These are phyloP conservation scores for Piromyces finnis DNA, from an alignment of 192 early-diverging fungal genomes.

Conservation along the genomic window DNA sequence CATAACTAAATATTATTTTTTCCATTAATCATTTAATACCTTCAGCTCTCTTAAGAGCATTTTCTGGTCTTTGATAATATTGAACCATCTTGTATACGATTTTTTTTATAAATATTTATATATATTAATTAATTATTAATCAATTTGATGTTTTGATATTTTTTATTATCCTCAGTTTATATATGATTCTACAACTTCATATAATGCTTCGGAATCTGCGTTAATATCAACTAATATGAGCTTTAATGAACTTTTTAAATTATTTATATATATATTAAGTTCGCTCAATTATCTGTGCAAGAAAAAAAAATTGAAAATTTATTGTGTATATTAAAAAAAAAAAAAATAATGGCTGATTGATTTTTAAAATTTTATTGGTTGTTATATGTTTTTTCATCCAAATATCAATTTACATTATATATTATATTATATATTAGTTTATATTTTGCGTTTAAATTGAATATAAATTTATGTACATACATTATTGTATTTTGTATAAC, in stretches of 20 bases:
- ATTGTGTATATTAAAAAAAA: neutral
- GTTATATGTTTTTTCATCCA: neutral
- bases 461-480: no score
- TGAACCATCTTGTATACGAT: neutral
- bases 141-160: no score
- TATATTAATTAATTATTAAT: no score
- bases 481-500: neutral
- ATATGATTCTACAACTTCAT: neutral
- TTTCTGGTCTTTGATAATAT: constrained; percentile 40
- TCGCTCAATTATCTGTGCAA: neutral
- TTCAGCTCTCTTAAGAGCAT: constrained; percentile 74
- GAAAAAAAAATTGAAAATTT: neutral
- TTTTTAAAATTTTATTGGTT: neutral
- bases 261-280: neutral
- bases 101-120: neutral
- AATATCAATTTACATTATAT: neutral
- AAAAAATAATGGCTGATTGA: neutral
- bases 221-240: neutral
- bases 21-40: constrained; percentile 16
- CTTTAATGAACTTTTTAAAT: neutral
- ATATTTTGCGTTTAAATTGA: neutral
- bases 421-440: neutral
- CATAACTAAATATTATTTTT: no score
- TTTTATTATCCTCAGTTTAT: neutral
- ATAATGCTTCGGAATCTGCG: neutral